Percentiles rank a stretch among this genome's conserved stretches.
phyloP scores from a whole-genome alignment of 2,329 filamentous ascomycete genomes.

The Arachnomyces sp. region DNA sequence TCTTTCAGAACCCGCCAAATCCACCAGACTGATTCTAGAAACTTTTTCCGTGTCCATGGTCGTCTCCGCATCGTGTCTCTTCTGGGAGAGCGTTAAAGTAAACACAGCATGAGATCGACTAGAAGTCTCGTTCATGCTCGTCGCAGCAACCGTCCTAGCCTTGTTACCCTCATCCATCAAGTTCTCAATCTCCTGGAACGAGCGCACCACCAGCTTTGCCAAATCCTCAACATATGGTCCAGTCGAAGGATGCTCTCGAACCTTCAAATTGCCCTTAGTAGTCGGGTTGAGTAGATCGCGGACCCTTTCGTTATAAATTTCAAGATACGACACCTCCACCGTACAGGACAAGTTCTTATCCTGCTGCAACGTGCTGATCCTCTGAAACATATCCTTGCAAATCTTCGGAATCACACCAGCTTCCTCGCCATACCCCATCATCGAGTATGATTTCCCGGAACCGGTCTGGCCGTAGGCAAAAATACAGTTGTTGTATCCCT shows the following conservation, averaged over 20 bases:
- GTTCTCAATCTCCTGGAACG: conserved; percentile 91
- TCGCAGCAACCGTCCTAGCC: conserved; percentile 91
- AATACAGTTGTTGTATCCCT: conserved; percentile 99
- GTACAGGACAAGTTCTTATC: conserved; percentile 79
- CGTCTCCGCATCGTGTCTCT: conserved; percentile 80
- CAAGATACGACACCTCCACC: conserved; percentile 94
- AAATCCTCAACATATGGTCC: conserved; percentile 97
- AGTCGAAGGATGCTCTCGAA: conserved; percentile 94
- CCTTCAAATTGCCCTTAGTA: conserved; percentile 93
- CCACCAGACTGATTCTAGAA: conserved; percentile 94
- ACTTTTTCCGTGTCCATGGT: conserved; percentile 98
- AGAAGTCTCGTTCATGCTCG: conserved; percentile 99
- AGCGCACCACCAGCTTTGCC: conserved; percentile 86
- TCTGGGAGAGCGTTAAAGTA: conserved; percentile 90
- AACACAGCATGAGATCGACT: conserved; percentile 98
- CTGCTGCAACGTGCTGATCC: conserved; percentile 63
- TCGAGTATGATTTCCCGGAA: conserved; percentile 97
- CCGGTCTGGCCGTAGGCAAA: conserved; percentile 98
- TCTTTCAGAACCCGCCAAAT: conserved; percentile 94
- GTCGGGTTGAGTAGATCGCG: conserved; percentile 90
- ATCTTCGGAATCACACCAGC: conserved; percentile 93
- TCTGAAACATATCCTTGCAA: conserved; percentile 93
- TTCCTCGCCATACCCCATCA: conserved; percentile 99
- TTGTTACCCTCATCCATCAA: conserved; percentile 99
- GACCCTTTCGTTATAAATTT: conserved; percentile 98